These are phyloP conservation scores for Globisporangium recalcitrans DNA, from an alignment of 352 stramenopile species.

Conservation along the genomic window DNA sequence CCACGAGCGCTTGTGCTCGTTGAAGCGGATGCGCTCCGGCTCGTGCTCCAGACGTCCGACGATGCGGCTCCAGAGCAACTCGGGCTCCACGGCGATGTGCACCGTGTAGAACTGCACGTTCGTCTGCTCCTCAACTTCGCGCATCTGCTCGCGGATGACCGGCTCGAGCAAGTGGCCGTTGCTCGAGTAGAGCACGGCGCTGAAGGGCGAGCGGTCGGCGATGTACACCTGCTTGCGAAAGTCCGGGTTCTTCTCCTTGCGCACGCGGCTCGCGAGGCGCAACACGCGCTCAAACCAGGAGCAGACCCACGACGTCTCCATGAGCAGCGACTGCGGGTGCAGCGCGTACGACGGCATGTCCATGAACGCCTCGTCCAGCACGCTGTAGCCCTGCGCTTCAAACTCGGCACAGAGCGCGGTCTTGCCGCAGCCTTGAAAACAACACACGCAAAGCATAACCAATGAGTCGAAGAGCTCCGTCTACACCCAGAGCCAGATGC, in stretches of 20 bases:
- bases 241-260: constrained; percentile 28
- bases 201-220: constrained; percentile 81
- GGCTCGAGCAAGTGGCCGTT: constrained; percentile 73
- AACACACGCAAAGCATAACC: constrained; percentile 6
- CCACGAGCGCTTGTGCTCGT: constrained; percentile 81
- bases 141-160: constrained; percentile 80
- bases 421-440: constrained; percentile 59
- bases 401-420: constrained; percentile 76
- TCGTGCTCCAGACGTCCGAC: constrained; percentile 48
- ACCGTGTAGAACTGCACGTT: constrained; percentile 83
- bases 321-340: constrained; percentile 86
- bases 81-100: constrained; percentile 69
- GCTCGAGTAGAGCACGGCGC: constrained; percentile 74
- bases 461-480: neutral
- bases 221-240: constrained; percentile 65
- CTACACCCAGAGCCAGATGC: neutral
- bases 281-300: constrained; percentile 89
- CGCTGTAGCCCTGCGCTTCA: constrained; percentile 62
- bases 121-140: constrained; percentile 66
- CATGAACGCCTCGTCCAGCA: constrained; percentile 86
- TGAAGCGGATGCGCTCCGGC: constrained; percentile 68
- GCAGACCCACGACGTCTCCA: constrained; percentile 89
- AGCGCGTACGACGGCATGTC: constrained; percentile 83
- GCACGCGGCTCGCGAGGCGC: constrained; percentile 46
- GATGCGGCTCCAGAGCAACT: constrained; percentile 79